These are phyloP conservation scores for Termitomyces sp. DNA, from an alignment of 768 basidiomycete species.

Conservation along the genomic window DNA sequence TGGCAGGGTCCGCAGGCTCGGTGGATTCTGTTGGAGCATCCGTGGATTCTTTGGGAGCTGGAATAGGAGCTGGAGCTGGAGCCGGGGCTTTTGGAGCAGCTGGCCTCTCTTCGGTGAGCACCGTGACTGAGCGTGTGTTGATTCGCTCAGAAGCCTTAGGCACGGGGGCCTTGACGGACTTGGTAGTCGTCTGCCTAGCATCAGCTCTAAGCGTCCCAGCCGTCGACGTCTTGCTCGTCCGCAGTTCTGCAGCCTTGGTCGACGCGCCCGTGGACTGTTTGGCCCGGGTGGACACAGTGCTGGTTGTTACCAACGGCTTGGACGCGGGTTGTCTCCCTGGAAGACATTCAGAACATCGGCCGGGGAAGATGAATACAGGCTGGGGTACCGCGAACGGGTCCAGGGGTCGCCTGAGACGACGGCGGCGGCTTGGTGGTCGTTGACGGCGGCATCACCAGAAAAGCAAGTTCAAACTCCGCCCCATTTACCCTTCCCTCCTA, in stretches of 20 bases:
- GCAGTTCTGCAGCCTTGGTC: neutral
- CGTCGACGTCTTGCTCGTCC: neutral
- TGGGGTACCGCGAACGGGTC: conserved; percentile 28
- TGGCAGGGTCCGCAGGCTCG: neutral
- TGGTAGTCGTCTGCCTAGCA: neutral
- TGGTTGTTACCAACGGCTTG: conserved; percentile 16
- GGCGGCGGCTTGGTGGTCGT: conserved; percentile 8
- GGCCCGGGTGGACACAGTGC: conserved; percentile 10
- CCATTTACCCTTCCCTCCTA: no score
- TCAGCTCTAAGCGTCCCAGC: neutral
- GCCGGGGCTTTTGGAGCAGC: neutral
- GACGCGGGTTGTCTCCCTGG: conserved; percentile 23
- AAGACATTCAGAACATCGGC: conserved; percentile 20
- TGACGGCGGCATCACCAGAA: neutral
- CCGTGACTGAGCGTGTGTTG: neutral
- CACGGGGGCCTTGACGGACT: neutral
- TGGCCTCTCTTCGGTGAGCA: neutral
- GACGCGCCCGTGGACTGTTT: neutral
- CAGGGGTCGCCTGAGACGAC: no score
- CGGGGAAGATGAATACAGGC: conserved; percentile 1
- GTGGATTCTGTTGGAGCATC: neutral
- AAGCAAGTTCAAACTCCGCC: conserved; percentile 18
- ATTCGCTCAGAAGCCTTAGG: neutral
- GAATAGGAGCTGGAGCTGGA: neutral
- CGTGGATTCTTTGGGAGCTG: neutral